Percentiles rank a stretch among this genome's conserved stretches.
Evolutionary conservation across 768 basidiomycete genomes (phyloP).

Genomic region (Rhizopogon salebrosus): DNA sequence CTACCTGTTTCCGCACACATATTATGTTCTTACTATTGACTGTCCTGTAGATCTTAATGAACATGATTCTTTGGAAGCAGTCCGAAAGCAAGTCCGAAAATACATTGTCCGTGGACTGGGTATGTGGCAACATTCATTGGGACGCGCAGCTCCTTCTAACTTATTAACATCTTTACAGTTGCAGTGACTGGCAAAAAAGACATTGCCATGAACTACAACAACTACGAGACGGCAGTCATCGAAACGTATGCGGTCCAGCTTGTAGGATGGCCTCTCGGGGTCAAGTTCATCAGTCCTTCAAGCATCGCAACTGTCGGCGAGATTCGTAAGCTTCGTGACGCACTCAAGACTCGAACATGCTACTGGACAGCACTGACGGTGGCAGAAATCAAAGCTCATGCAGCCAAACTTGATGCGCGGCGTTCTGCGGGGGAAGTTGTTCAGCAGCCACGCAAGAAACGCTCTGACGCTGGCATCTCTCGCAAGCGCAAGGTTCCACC

Average conservation of each 20-base stretch:
- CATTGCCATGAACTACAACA: slow-evolving; percentile 10
- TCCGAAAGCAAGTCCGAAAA: background rate
- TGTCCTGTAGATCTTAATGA: background rate
- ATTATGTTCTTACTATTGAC: background rate
- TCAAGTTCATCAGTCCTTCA: slow-evolving; percentile 5
- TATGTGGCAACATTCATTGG: too few relatives aligned
- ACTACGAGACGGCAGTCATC: slow-evolving; percentile 10
- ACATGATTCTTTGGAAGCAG: background rate
- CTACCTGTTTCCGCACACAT: background rate
- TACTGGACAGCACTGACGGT: background rate
- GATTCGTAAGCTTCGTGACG: slow-evolving; percentile 5
- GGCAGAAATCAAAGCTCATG: background rate
- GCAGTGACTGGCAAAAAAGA: background rate
- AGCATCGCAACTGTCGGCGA: slow-evolving; percentile 3
- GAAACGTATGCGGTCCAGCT: slow-evolving; percentile 7
- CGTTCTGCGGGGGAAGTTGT: background rate
- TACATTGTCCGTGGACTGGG: slow-evolving; percentile 6
- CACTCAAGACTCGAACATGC: background rate
- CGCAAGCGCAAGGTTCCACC: background rate
- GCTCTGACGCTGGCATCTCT: background rate
- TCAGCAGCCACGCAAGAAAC: background rate
- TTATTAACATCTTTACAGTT: background rate
- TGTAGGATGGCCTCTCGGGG: slow-evolving; percentile 10
- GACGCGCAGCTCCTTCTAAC: too few relatives aligned
- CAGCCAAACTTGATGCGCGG: background rate